Base-by-base conservation (phyloP, 495 filamentous ascomycete genomes). In the Saxophila tyrrhenica region DNA sequence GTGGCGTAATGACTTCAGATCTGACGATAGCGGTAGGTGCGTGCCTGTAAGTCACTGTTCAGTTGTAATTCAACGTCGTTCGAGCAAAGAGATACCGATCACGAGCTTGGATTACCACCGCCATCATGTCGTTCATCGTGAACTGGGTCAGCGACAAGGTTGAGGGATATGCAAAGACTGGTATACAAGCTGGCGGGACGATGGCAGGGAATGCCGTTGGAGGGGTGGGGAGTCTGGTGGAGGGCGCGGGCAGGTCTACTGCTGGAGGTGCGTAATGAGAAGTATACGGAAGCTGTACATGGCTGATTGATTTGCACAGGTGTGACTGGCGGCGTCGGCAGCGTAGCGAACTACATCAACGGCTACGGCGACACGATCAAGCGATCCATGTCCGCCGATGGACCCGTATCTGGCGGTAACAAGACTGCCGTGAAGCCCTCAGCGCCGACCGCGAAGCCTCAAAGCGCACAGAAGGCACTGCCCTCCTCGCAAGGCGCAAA, bases 281-380 rank as follows among this genome's bases (percentile, higher is more conserved):
- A n/a, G n/a, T n/a, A n/a, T n/a, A n/a, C n/a, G n/a, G n/a, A n/a
- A n/a, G n/a, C n/a, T n/a, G n/a, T n/a, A n/a, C n/a, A n/a, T n/a
- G 13, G 45, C 45, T 48, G 11, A 25, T 21, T 25, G 45, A 25
- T 25, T 25, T 25, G 16, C 5, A 38, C 21, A 61, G 58, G 43
- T 19, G 58, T 61, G 11, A 29, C 17, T 8, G 58, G 58, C 25
- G 51, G 54, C 23, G 50, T 61, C 39, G 50, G 47, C n/a, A 54
- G 58, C 29, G 54, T 61, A 7, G 58, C 54, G 10, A 43, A 39
- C 25, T 57, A 53, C 50, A 57, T 61, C 55, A 57, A 57, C 50
- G 52, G 32, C 39, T 60, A 60, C 29, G 61, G 61, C 49, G 44
- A 63, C 20, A 32, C 35, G 20, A 44, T 63, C 49, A 57, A 57